These are phyloP conservation scores for Mallotus repandus DNA, from an alignment of 441 rosid genomes.

Conservation along the genomic window DNA sequence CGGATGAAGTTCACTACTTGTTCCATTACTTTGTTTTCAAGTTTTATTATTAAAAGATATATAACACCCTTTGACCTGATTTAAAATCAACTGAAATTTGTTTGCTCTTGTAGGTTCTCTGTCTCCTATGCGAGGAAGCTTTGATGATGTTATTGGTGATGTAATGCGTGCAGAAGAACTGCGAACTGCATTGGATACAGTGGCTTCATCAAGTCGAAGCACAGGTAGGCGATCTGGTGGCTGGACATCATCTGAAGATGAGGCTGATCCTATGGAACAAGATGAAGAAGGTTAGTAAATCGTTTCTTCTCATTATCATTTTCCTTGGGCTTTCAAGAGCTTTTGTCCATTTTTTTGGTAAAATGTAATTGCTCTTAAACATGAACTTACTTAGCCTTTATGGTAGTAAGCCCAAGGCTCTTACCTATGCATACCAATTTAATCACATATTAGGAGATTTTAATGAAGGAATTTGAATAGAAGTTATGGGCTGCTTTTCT, in stretches of 20 bases:
- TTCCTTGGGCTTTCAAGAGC: not conserved
- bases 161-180: constrained; percentile 59
- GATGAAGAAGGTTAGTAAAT: constrained; percentile 57
- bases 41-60: not conserved
- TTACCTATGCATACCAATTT: not conserved
- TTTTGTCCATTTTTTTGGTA: not conserved
- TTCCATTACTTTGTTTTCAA: not conserved
- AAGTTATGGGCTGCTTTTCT: not conserved
- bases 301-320: constrained; percentile 4
- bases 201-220: constrained; percentile 65
- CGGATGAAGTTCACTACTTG: not conserved
- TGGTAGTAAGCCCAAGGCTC: not conserved
- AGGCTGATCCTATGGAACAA: constrained; percentile 68
- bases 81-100: constrained; percentile 13
- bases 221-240: constrained; percentile 41
- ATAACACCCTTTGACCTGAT: not conserved
- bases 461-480: not conserved
- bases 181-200: constrained; percentile 49
- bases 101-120: constrained; percentile 41
- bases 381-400: too few species aligned
- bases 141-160: constrained; percentile 52
- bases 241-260: constrained; percentile 88
- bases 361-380: too few species aligned
- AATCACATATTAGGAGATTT: not conserved
- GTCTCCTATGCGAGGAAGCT: constrained; percentile 53